Percentiles rank a stretch among this genome's conserved stretches.
Conservation (phyloP, 768 basidiomycete genomes). For the Boletus patriciae region DNA sequence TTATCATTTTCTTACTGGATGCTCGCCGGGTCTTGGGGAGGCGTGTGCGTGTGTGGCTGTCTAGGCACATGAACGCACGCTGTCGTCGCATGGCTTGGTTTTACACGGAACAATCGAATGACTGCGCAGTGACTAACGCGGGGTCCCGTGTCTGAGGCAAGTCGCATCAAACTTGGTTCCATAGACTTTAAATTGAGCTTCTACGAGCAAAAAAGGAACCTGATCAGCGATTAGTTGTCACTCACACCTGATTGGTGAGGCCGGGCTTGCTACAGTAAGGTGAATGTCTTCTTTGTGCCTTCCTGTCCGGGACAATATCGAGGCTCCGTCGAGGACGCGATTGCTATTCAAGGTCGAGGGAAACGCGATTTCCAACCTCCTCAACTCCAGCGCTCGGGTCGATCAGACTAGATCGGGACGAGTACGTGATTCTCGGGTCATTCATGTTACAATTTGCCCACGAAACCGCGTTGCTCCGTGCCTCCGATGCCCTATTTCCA, state of each 20-base stretch:
- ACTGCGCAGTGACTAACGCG: conserved; percentile 15
- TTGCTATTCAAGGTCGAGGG: conserved; percentile 6
- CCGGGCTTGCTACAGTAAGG: conserved; percentile 1
- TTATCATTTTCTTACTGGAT: not conserved
- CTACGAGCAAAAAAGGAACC: not conserved
- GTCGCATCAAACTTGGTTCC: conserved; percentile 8
- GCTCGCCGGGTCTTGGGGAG: not conserved
- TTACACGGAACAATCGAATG: conserved; percentile 9
- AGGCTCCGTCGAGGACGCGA: conserved; percentile 25
- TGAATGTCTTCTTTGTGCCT: conserved; percentile 9
- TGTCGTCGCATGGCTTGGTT: conserved; percentile 16
- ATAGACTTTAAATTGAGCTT: not conserved
- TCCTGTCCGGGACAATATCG: conserved; percentile 13
- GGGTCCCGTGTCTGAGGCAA: conserved; percentile 14
- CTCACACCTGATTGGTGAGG: conserved; percentile 27
- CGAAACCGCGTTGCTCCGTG: conserved; percentile 11
- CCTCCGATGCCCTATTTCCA: conserved; percentile 10
- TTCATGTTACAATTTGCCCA: conserved; percentile 13
- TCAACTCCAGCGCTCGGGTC: conserved; percentile 1
- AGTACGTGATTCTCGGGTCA: conserved; percentile 18
- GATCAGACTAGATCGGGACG: conserved; percentile 5
- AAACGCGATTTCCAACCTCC: conserved; percentile 16
- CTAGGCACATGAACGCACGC: conserved; percentile 25
- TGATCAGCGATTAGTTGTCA: conserved; percentile 11
- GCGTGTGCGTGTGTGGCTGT: not conserved